Conservation (phyloP, 1,284 basidiomycete genomes). For the Moniliella sp. region DNA sequence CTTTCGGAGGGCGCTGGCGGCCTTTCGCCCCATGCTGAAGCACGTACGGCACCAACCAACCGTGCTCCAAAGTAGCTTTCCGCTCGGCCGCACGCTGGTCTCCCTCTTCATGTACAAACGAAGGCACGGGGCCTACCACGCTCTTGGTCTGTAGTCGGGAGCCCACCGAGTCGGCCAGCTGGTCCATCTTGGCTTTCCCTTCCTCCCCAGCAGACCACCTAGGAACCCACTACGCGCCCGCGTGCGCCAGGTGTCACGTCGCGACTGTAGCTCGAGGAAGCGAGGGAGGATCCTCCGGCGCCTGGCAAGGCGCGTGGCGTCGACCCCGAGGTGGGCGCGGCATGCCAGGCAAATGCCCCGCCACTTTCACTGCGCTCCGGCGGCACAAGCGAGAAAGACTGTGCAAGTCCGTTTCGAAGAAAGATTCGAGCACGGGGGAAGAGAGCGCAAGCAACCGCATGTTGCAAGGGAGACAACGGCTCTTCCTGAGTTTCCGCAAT, state of each 20-base stretch:
- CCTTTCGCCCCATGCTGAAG: too few relatives aligned
- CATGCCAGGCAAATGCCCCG: constrained; percentile 25
- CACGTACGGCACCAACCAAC: background rate
- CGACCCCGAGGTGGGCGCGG: constrained; percentile 14
- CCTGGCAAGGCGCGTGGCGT: constrained; percentile 12
- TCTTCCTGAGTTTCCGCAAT: constrained; percentile 7
- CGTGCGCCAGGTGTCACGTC: constrained; percentile 24
- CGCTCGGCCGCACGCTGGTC: background rate
- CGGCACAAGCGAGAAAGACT: constrained; percentile 21
- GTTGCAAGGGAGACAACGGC: constrained; percentile 25
- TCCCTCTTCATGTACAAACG: constrained; percentile 19
- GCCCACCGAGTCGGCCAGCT: constrained; percentile 26
- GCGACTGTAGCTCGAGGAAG: constrained; percentile 23
- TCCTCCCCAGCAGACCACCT: constrained; percentile 28
- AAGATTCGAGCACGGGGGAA: constrained; percentile 21
- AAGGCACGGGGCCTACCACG: constrained; percentile 22
- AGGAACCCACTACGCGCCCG: constrained; percentile 26
- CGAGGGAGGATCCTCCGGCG: constrained; percentile 11
- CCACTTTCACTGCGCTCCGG: constrained; percentile 19
- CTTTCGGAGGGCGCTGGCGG: background rate
- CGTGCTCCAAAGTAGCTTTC: background rate
- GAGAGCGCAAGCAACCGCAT: constrained; percentile 25
- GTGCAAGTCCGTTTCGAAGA: constrained; percentile 26
- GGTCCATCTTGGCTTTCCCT: constrained; percentile 27
- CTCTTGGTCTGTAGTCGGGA: constrained; percentile 23